Conservation (phyloP, 768 basidiomycete genomes). For the Filobasidium floriforme region DNA sequence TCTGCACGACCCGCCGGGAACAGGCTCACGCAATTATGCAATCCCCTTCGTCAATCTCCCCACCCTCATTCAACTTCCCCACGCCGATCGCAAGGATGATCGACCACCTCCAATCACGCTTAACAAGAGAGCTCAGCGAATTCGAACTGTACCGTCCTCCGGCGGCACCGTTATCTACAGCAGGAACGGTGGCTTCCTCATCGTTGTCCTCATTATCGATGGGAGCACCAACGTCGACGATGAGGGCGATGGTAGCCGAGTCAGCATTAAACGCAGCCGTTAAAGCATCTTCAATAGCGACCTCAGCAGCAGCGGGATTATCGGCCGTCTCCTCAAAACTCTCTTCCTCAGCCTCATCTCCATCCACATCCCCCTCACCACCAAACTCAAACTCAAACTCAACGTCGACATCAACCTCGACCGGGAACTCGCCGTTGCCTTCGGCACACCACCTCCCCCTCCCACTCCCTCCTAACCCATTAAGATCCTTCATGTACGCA, state of each 20-base stretch:
- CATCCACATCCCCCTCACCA: neutral
- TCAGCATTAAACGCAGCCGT: too few relatives aligned
- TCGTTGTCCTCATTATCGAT: too few relatives aligned
- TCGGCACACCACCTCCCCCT: neutral
- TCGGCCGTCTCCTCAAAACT: neutral
- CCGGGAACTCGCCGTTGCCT: neutral
- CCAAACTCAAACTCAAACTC: too few relatives aligned
- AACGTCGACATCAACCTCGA: neutral
- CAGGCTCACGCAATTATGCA: neutral
- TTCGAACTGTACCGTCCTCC: neutral
- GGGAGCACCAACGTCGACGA: too few relatives aligned
- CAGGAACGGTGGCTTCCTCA: too few relatives aligned
- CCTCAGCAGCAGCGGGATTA: too few relatives aligned
- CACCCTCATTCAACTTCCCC: neutral
- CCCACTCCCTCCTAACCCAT: constrained; percentile 10
- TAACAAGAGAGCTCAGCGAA: too few relatives aligned
- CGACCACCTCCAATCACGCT: too few relatives aligned
- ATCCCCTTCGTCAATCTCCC: neutral
- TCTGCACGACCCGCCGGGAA: too few relatives aligned
- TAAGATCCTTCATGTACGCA: constrained; percentile 9
- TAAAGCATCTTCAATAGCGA: too few relatives aligned
- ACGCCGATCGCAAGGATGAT: neutral
- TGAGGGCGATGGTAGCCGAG: too few relatives aligned
- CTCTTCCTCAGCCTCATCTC: neutral
- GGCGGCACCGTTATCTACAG: neutral